Conservation (phyloP, 2,329 filamentous ascomycete genomes). For the Hypoxylon sp. region DNA sequence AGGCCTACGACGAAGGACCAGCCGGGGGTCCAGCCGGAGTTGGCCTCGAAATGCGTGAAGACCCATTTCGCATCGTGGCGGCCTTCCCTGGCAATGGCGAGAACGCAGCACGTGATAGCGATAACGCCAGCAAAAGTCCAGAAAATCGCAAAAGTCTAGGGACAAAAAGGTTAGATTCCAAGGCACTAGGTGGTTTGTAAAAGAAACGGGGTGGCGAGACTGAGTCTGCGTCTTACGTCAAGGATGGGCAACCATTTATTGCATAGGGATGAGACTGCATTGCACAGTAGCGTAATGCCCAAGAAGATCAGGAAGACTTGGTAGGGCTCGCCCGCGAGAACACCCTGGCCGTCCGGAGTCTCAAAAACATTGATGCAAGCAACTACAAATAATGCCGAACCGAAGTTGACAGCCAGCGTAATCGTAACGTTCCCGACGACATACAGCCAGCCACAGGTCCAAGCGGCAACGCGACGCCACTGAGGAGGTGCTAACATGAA, state of each 20-base stretch:
- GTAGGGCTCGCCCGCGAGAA: constrained; percentile 69
- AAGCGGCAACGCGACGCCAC: constrained; percentile 75
- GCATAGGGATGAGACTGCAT: constrained; percentile 75
- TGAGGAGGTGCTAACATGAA: constrained; percentile 77
- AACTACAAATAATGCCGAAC: constrained; percentile 76
- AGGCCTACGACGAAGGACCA: constrained; percentile 83
- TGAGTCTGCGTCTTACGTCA: constrained; percentile 69
- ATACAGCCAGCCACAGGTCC: constrained; percentile 83
- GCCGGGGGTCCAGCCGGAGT: constrained; percentile 78
- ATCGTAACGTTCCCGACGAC: constrained; percentile 86
- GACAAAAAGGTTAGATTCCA: constrained; percentile 25
- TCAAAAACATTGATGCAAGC: constrained; percentile 71
- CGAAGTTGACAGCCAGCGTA: constrained; percentile 86
- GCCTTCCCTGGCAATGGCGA: constrained; percentile 78
- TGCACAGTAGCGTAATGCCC: constrained; percentile 74
- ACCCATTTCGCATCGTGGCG: constrained; percentile 74
- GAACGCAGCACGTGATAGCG: constrained; percentile 73
- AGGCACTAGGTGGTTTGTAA: not conserved
- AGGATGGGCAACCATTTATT: constrained; percentile 77
- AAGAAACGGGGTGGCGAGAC: not conserved
- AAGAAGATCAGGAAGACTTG: constrained; percentile 81
- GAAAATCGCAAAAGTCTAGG: constrained; percentile 78
- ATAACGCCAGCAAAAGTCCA: constrained; percentile 81
- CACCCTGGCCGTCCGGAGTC: constrained; percentile 58
- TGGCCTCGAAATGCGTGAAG: constrained; percentile 77